phyloP scores from a whole-genome alignment of 148 eudicot genomes.

The Rhododendron mucronatum region DNA sequence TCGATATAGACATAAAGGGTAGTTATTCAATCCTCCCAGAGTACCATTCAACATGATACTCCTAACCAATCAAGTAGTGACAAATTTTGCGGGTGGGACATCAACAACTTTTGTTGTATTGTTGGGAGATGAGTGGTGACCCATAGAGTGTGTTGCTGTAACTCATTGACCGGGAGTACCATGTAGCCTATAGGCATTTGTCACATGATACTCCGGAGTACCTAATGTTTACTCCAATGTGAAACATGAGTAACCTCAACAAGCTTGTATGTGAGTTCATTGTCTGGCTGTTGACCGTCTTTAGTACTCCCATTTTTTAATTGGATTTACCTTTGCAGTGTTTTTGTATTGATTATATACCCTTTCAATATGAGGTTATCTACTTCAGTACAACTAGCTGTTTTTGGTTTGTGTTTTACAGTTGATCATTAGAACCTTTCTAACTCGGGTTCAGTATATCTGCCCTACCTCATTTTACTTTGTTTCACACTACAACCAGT shows the following conservation, averaged over 20 bases:
- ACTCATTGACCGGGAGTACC: background rate
- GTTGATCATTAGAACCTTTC: background rate
- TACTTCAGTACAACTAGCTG: too few relatives aligned
- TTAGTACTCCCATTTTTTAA: background rate
- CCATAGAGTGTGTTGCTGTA: background rate
- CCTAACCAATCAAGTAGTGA: background rate
- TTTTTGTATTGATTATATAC: background rate
- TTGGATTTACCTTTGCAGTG: background rate
- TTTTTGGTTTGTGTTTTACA: background rate
- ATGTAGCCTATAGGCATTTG: background rate
- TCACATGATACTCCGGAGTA: background rate
- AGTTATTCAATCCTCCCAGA: background rate
- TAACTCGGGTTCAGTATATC: background rate
- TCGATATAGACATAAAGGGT: background rate
- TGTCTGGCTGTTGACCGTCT: background rate
- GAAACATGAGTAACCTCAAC: background rate
- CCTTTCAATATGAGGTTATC: background rate
- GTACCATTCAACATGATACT: background rate
- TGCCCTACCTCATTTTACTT: background rate
- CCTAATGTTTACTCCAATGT: background rate
- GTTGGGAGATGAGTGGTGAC: background rate
- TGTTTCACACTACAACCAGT: background rate
- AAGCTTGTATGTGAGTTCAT: background rate
- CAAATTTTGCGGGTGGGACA: background rate
- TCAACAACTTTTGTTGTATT: background rate